Percentiles rank a stretch among this genome's conserved stretches.
Evolutionary conservation across 805 yeast genomes (phyloP).

Genomic region (Pichia californica): DNA sequence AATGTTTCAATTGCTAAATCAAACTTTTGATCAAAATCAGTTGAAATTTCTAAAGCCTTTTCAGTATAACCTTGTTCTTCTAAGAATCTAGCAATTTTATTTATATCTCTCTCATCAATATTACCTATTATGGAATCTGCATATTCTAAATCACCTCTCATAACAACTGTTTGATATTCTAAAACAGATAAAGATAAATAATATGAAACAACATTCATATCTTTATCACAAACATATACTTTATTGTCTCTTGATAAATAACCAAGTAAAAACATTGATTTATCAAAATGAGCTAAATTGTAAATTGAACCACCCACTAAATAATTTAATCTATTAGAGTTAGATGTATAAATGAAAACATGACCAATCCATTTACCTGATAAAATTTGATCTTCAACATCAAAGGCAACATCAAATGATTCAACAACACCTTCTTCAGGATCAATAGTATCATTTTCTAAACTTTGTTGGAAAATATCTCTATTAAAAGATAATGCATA

Average conservation of each 20-base stretch:
- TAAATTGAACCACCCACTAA: slow-evolving; percentile 91
- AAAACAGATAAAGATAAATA: slow-evolving; percentile 76
- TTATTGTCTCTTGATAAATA: slow-evolving; percentile 87
- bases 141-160: slow-evolving; percentile 89
- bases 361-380: slow-evolving; percentile 98
- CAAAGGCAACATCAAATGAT: slow-evolving; percentile 77
- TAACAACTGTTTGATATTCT: slow-evolving; percentile 91
- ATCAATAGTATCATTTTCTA: slow-evolving; percentile 50
- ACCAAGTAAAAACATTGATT: slow-evolving; percentile 78
- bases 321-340: slow-evolving; percentile 83
- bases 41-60: slow-evolving; percentile 76
- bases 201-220: slow-evolving; percentile 75
- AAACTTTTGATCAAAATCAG: slow-evolving; percentile 85
- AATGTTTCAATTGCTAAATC: slow-evolving; percentile 80
- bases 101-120: slow-evolving; percentile 58
- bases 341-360: slow-evolving; percentile 86
- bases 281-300: slow-evolving; percentile 89
- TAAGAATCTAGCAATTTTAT: slow-evolving; percentile 83
- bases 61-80: slow-evolving; percentile 87
- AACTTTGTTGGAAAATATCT: slow-evolving; percentile 57
- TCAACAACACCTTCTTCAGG: slow-evolving; percentile 86
- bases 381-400: slow-evolving; percentile 71
- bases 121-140: slow-evolving; percentile 61
- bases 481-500: slow-evolving; percentile 72
- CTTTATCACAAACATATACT: slow-evolving; percentile 87